Conservation (phyloP, 768 basidiomycete genomes). For the Chalciporus pseudorubinellus region DNA sequence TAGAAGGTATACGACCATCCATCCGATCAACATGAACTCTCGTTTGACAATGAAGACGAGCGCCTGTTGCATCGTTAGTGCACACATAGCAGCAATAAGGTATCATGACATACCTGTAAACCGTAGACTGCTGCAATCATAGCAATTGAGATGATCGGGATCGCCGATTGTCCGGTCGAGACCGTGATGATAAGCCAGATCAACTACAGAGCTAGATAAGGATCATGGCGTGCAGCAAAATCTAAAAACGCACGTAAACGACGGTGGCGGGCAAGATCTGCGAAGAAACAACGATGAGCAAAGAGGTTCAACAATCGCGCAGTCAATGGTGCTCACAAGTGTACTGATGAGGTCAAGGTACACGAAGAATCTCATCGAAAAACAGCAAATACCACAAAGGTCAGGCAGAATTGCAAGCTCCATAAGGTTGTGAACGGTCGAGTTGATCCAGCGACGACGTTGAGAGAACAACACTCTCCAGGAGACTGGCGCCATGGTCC, state of each 20-base stretch:
- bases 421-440: slow-evolving; percentile 62
- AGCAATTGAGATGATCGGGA: slow-evolving; percentile 61
- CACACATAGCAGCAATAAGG: background rate
- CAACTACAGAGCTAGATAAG: slow-evolving; percentile 36
- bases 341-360: slow-evolving; percentile 66
- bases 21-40: slow-evolving; percentile 73
- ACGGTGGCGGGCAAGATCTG: slow-evolving; percentile 61
- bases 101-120: slow-evolving; percentile 45
- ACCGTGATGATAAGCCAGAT: slow-evolving; percentile 62
- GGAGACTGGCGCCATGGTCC: no score
- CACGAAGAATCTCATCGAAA: slow-evolving; percentile 74
- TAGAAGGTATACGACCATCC: slow-evolving; percentile 69
- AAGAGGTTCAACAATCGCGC: background rate
- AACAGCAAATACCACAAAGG: slow-evolving; percentile 66
- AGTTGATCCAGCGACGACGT: no score
- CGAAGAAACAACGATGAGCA: slow-evolving; percentile 1
- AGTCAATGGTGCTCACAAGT: slow-evolving; percentile 36
- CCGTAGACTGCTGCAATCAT: slow-evolving; percentile 72
- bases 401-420: slow-evolving; percentile 62
- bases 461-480: no score
- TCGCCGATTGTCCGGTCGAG: slow-evolving; percentile 45
- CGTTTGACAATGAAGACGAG: slow-evolving; percentile 71
- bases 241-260: slow-evolving; percentile 47
- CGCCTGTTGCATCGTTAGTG: slow-evolving; percentile 33
- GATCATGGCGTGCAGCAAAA: background rate